phyloP scores from a whole-genome alignment of 1,284 basidiomycete species.

The Inonotus hispidus region DNA sequence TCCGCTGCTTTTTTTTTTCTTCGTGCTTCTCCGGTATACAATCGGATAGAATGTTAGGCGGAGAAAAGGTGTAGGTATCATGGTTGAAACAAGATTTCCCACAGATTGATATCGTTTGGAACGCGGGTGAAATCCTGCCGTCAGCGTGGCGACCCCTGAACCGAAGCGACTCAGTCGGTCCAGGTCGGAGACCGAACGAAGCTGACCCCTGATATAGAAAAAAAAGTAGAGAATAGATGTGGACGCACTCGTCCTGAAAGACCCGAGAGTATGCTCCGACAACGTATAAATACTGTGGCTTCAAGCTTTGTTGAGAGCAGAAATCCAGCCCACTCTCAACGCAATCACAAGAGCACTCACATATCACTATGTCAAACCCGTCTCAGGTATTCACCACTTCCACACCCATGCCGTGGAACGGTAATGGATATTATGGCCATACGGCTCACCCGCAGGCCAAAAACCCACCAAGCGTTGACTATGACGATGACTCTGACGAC shows the following conservation, averaged over 20 bases:
- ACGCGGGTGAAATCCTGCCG: background rate
- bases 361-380: background rate
- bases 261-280: background rate
- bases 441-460: background rate
- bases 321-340: background rate
- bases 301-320: background rate
- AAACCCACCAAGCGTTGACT: background rate
- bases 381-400: constrained; percentile 5
- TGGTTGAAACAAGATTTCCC: background rate
- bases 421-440: background rate
- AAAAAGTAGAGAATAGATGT: background rate
- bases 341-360: background rate
- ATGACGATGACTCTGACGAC: constrained; percentile 13
- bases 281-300: constrained; percentile 5
- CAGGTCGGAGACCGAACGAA: background rate
- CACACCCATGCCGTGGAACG: background rate
- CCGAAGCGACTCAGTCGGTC: background rate
- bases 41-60: background rate
- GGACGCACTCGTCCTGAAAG: background rate
- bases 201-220: background rate
- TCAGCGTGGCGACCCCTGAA: constrained; percentile 5
- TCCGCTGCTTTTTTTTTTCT: background rate
- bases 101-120: constrained; percentile 3
- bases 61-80: background rate
- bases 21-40: background rate